Base-by-base conservation (phyloP, 139 green algal species). In the Desmodesmus armatus region DNA sequence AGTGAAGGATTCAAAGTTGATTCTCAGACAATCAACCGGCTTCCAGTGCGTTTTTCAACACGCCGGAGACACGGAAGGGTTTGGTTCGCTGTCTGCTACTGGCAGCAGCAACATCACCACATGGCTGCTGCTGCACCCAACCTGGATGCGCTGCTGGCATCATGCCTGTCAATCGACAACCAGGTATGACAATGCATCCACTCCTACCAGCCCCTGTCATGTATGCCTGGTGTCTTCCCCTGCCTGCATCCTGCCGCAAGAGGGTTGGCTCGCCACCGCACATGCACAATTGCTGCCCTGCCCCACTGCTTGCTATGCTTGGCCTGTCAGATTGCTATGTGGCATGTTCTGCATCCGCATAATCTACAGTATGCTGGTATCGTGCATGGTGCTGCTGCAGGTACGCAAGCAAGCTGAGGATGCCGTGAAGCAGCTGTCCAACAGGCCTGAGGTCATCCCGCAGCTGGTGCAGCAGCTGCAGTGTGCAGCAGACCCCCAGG, bases 401-500 rank as follows among this genome's bases (percentile, higher is more conserved):
- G 88, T 79, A 0, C 80, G 88, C 31, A 87, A 86, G 70, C 69
- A 80, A 3, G 90, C 90, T 2, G 90, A 93, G 71, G 86, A 89
- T 2, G 71, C 83, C 0, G 35, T 93, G 9, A 91, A 91, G 83
- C 33, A 72, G 2, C 29, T 90, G 41, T 87, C 87, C 21, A 51
- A 5, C 13, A 65, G 82, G 11, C 89, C 91, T 4, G 80, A 87
- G 2, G 62, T 96, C 3, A 67, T 96, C 19, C 88, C 87, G 5
- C 86, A 91, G 58, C 82, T 95, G 35, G 75, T 96, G 79, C 29
- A 83, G n/a, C 83, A 83, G 2, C 47, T 94, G 37, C 77, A 88
- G 27, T 21, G 53, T 35, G 72, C 84, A 41, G 43, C 58, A 9
- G 33, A 85, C 55, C 27, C 85, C 2, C 58, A 94, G 47, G 83